These are phyloP conservation scores for Alopecurus myosuroides DNA, from an alignment of 176 grass and related monocot genomes.

Conservation along the genomic window DNA sequence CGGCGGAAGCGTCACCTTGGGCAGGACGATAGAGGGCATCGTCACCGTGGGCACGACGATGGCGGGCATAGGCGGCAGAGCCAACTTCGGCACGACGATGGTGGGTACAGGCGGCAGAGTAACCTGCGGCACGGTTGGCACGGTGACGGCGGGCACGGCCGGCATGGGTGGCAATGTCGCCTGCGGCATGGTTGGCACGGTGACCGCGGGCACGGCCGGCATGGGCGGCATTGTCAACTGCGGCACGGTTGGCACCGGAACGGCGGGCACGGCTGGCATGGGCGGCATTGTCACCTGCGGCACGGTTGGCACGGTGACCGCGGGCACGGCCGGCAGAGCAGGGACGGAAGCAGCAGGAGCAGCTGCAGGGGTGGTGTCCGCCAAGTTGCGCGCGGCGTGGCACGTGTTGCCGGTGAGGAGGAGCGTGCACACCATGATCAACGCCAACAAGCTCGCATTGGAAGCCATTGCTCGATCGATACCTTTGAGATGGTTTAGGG, in stretches of 20 bases:
- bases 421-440: conserved; percentile 1
- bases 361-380: neutral
- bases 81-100: neutral
- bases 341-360: neutral
- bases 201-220: neutral
- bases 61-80: neutral
- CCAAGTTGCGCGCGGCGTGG: conserved; percentile 4
- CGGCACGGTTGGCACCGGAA: neutral
- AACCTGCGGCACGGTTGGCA: neutral
- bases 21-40: neutral
- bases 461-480: conserved; percentile 3
- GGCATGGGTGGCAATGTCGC: neutral
- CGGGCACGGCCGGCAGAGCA: neutral
- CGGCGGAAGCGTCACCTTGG: neutral
- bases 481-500: neutral
- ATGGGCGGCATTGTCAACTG: neutral
- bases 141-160: neutral
- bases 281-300: neutral
- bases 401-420: neutral
- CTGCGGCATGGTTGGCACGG: neutral
- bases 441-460: neutral
- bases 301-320: neutral
- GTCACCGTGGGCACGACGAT: no score
- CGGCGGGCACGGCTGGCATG: neutral
- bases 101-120: neutral